A percentile compares a stretch with the other conserved stretches of the same genome.
phyloP scores from a whole-genome alignment of 208 protist species.

The Giardia muris region DNA sequence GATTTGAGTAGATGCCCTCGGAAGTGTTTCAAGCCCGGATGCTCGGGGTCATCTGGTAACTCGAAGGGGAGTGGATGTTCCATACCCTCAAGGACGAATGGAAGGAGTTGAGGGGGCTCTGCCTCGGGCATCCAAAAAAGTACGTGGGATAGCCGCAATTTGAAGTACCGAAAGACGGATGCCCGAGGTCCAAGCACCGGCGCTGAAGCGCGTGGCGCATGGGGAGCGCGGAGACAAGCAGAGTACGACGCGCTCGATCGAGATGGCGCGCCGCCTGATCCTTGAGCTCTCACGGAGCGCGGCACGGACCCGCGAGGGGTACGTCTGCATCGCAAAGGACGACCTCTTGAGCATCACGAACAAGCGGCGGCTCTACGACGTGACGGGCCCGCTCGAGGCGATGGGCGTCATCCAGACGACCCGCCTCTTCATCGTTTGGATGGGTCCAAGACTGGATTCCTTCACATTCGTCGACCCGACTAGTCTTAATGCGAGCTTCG shows the following conservation, averaged over 20 bases:
- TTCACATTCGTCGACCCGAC: not conserved
- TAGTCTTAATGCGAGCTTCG: not conserved
- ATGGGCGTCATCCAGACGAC: conserved; percentile 21
- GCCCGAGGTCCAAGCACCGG: too few relatives aligned
- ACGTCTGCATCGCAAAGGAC: conserved; percentile 20
- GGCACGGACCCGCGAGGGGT: conserved; percentile 4
- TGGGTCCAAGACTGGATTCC: not conserved
- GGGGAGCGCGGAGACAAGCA: too few relatives aligned
- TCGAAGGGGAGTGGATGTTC: too few relatives aligned
- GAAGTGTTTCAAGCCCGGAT: too few relatives aligned
- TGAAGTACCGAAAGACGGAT: too few relatives aligned
- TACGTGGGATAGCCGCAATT: too few relatives aligned
- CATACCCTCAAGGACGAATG: too few relatives aligned
- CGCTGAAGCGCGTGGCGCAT: too few relatives aligned
- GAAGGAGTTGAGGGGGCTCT: too few relatives aligned
- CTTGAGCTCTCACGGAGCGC: not conserved
- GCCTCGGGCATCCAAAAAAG: too few relatives aligned
- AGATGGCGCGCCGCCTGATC: conserved; percentile 8
- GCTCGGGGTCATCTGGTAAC: too few relatives aligned
- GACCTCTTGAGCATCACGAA: conserved; percentile 24
- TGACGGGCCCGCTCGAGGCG: conserved; percentile 17
- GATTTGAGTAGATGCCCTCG: too few relatives aligned
- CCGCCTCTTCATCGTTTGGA: conserved; percentile 23
- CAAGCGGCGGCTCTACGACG: conserved; percentile 27
- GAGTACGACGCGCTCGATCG: conserved; percentile 18